A percentile compares a stretch with the other conserved stretches of the same genome.
These are phyloP conservation scores for Spergularia marina DNA, from an alignment of 148 eudicot species.

Conservation along the genomic window DNA sequence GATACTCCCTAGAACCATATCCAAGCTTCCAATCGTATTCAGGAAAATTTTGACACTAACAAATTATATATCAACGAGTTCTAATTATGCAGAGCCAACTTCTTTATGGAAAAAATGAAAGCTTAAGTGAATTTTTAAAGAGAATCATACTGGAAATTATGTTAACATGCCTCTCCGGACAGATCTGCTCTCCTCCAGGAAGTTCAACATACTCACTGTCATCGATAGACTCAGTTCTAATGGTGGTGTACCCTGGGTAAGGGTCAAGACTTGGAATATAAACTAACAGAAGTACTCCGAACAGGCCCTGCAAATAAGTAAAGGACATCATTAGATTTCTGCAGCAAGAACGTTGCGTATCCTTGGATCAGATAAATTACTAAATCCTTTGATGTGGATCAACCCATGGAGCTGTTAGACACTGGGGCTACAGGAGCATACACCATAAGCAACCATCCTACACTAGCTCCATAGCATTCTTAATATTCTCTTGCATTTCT, in stretches of 20 bases:
- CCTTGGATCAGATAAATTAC: not conserved
- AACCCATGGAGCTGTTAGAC: not conserved
- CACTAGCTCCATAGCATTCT: not conserved
- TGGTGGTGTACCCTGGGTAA: slow-evolving; percentile 77
- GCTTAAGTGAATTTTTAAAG: not conserved
- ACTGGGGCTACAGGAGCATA: not conserved
- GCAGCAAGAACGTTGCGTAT: not conserved
- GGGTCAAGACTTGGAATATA: slow-evolving; percentile 79
- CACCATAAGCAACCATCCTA: not conserved
- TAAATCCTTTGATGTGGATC: not conserved
- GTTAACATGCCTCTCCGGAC: slow-evolving; percentile 85
- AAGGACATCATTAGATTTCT: slow-evolving; percentile 7
- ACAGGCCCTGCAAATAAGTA: slow-evolving; percentile 54
- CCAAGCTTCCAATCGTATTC: not conserved
- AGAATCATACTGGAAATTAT: slow-evolving; percentile 65
- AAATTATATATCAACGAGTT: not conserved
- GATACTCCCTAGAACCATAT: not conserved
- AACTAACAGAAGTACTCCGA: slow-evolving; percentile 66
- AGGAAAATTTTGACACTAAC: not conserved
- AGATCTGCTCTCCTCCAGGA: slow-evolving; percentile 76
- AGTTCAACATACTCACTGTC: slow-evolving; percentile 80
- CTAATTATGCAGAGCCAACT: not conserved
- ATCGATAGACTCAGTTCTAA: slow-evolving; percentile 52
- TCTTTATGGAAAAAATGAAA: not conserved
- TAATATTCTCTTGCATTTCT: not conserved